A percentile compares a stretch with the other conserved stretches of the same genome.
Evolutionary conservation across 257 asterid species (phyloP).

Genomic region (Petunia axillaris): DNA sequence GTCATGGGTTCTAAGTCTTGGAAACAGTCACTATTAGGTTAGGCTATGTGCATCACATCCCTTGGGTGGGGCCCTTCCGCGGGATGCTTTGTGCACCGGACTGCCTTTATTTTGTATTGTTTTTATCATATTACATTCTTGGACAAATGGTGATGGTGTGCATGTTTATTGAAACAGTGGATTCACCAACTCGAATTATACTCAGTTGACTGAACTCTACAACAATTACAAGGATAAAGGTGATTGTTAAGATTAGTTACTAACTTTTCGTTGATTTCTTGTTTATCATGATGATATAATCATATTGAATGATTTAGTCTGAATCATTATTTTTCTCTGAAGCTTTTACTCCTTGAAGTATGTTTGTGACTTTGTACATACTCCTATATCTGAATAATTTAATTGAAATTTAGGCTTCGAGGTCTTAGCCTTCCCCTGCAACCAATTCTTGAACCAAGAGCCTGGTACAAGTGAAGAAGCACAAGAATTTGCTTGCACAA

Average conservation of each 20-base stretch:
- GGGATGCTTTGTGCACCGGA: no score
- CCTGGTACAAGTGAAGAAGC: conserved; percentile 84
- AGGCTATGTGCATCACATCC: no score
- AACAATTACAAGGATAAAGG: conserved; percentile 70
- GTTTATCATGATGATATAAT: not conserved
- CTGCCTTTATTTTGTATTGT: not conserved
- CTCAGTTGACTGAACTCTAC: conserved; percentile 72
- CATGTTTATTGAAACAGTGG: conserved; percentile 58
- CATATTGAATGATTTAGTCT: not conserved
- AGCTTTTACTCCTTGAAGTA: not conserved
- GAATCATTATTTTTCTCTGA: not conserved
- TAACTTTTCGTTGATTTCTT: not conserved
- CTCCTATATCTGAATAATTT: not conserved
- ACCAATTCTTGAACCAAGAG: conserved; percentile 86
- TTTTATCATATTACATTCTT: not conserved
- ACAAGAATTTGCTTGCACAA: conserved; percentile 76
- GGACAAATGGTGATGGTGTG: conserved; percentile 18
- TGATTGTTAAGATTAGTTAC: conserved; percentile 25
- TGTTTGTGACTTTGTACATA: not conserved
- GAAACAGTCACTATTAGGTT: no score
- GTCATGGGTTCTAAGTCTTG: no score
- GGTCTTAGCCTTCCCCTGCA: conserved; percentile 91
- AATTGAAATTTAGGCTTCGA: conserved; percentile 59
- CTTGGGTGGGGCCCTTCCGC: no score
- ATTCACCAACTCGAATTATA: conserved; percentile 69